phyloP scores from a whole-genome alignment of 2,329 filamentous ascomycete species.

The Ophiognomonia clavigignenti-juglandacearum region DNA sequence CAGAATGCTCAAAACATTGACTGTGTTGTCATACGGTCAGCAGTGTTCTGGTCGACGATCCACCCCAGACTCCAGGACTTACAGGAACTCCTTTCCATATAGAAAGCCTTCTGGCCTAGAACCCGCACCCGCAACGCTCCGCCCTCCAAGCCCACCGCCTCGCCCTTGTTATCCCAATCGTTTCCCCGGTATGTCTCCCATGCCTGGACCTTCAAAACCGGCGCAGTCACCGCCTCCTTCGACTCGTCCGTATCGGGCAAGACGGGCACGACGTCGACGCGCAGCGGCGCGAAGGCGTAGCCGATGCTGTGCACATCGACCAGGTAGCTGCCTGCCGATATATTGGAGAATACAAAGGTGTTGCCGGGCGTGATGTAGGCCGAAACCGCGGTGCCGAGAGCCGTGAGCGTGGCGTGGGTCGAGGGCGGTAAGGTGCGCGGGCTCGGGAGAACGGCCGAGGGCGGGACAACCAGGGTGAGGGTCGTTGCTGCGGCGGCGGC shows the following conservation, averaged over 20 bases:
- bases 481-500: constrained; percentile 31
- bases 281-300: constrained; percentile 70
- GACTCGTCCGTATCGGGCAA: constrained; percentile 29
- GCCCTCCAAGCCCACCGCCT: constrained; percentile 41
- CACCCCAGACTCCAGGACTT: constrained; percentile 33
- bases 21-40: constrained; percentile 36
- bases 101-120: constrained; percentile 66
- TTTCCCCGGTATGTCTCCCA: constrained; percentile 89
- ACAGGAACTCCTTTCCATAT: constrained; percentile 72
- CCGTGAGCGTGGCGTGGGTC: constrained; percentile 58
- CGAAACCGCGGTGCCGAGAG: constrained; percentile 33
- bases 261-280: constrained; percentile 62
- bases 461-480: constrained; percentile 40
- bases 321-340: constrained; percentile 71
- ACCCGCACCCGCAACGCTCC: constrained; percentile 56
- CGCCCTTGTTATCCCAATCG: constrained; percentile 83
- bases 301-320: constrained; percentile 73
- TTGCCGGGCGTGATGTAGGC: constrained; percentile 64
- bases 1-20: constrained; percentile 75
- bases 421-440: constrained; percentile 55
- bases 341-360: constrained; percentile 70
- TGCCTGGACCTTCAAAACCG: constrained; percentile 47
- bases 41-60: background rate
- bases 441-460: constrained; percentile 36
- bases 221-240: constrained; percentile 22